A percentile compares a stretch with the other conserved stretches of the same genome.
Evolutionary conservation across 306 rosid species (phyloP).

Genomic region (Coriaria nepalensis): DNA sequence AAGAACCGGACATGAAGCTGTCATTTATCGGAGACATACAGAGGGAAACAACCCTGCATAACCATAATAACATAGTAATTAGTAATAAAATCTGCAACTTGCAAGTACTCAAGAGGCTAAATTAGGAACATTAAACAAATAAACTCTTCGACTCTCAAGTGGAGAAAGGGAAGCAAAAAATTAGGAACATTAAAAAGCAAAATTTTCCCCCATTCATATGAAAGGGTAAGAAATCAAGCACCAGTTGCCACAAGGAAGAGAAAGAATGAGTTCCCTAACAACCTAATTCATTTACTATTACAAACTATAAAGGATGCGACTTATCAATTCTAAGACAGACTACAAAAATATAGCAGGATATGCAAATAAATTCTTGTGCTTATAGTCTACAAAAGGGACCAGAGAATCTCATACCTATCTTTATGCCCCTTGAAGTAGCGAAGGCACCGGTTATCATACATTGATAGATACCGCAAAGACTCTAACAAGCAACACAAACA

Average conservation of each 20-base stretch:
- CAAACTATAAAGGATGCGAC: no score
- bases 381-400: neutral
- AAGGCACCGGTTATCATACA: conserved; percentile 83
- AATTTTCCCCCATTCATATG: no score
- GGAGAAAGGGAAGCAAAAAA: no score
- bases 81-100: conserved; percentile 16
- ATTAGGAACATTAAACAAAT: neutral
- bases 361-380: neutral
- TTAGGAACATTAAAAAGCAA: no score
- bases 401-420: conserved; percentile 46
- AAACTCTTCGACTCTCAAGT: no score
- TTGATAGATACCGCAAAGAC: conserved; percentile 79
- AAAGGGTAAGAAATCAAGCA: no score
- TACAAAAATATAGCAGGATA: neutral
- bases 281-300: no score
- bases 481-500: conserved; percentile 34
- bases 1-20: conserved; percentile 97
- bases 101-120: conserved; percentile 4
- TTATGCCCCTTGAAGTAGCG: conserved; percentile 95
- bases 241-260: no score
- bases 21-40: conserved; percentile 98
- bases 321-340: no score
- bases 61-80: conserved; percentile 9
- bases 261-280: no score
- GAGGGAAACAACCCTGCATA: conserved; percentile 70